A percentile compares a stretch with the other conserved stretches of the same genome.
Conservation (phyloP, 371 early-diverging fungal species). For the Parasitella parasitica region DNA sequence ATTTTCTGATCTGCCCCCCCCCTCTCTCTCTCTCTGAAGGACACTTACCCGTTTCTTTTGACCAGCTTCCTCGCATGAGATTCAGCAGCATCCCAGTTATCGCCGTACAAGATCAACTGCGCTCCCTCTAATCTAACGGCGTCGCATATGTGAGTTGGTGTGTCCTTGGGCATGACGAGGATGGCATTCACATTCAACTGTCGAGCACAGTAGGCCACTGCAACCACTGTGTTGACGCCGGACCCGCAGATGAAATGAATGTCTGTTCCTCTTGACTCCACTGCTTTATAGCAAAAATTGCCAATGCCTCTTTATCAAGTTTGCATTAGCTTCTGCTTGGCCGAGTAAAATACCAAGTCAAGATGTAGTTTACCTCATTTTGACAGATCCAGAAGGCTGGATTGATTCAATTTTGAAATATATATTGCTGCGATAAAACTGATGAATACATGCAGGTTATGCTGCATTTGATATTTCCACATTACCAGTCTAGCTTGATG, state of each 20-base stretch:
- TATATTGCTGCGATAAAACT: slow-evolving; percentile 69
- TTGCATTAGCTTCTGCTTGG: background rate
- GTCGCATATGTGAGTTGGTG: slow-evolving; percentile 52
- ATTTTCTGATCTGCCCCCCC: too few relatives aligned
- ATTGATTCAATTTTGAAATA: slow-evolving; percentile 75
- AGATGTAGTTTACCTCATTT: slow-evolving; percentile 64
- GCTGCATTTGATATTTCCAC: background rate
- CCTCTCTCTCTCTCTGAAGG: too few relatives aligned
- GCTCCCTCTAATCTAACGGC: slow-evolving; percentile 65
- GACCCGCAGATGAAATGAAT: slow-evolving; percentile 63
- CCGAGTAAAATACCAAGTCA: too few relatives aligned
- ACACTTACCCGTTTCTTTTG: slow-evolving; percentile 51
- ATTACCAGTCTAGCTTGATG: slow-evolving; percentile 43
- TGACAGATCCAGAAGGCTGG: slow-evolving; percentile 75
- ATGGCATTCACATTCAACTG: slow-evolving; percentile 60
- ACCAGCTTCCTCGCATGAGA: slow-evolving; percentile 51
- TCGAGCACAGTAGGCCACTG: slow-evolving; percentile 68
- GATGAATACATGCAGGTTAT: too few relatives aligned
- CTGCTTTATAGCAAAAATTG: slow-evolving; percentile 57
- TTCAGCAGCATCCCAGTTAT: slow-evolving; percentile 60
- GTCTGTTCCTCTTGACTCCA: slow-evolving; percentile 48
- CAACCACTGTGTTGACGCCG: slow-evolving; percentile 71
- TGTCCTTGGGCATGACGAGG: slow-evolving; percentile 59
- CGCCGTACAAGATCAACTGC: slow-evolving; percentile 55
- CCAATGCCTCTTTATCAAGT: slow-evolving; percentile 58